A percentile compares a stretch with the other conserved stretches of the same genome.
Conservation (phyloP, 2,329 filamentous ascomycete species). For the Xylaria sp. region DNA sequence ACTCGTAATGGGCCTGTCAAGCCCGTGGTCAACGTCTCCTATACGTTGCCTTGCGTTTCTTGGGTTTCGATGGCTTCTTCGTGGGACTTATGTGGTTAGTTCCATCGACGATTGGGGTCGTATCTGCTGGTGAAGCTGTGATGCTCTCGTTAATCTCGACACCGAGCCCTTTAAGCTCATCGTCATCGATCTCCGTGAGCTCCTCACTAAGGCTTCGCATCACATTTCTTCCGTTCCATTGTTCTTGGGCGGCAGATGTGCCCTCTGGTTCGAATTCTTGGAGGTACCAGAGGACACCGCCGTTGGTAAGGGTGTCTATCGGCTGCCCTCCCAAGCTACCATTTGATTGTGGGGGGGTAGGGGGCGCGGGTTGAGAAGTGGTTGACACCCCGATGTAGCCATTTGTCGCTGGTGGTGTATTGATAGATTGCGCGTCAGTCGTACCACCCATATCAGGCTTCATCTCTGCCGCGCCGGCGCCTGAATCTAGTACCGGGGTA, state of each 20-base stretch:
- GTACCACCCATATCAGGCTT: constrained; percentile 37
- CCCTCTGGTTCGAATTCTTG: constrained; percentile 78
- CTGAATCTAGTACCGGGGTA: constrained; percentile 14
- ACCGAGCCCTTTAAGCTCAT: constrained; percentile 76
- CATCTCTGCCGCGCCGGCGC: constrained; percentile 30
- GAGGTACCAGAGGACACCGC: constrained; percentile 89
- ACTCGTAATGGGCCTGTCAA: background rate
- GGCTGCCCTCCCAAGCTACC: constrained; percentile 58
- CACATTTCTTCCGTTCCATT: constrained; percentile 74
- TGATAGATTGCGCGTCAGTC: constrained; percentile 42
- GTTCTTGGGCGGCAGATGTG: constrained; percentile 78
- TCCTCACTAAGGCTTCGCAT: constrained; percentile 77
- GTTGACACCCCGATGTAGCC: constrained; percentile 48
- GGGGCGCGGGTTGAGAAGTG: constrained; percentile 53
- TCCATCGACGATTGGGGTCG: constrained; percentile 31
- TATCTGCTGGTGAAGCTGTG: constrained; percentile 45
- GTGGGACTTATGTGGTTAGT: constrained; percentile 31
- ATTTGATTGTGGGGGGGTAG: constrained; percentile 71
- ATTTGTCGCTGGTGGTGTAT: constrained; percentile 56
- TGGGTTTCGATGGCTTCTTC: constrained; percentile 37
- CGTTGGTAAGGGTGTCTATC: constrained; percentile 64
- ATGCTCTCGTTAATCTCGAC: constrained; percentile 59
- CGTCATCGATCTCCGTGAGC: constrained; percentile 89
- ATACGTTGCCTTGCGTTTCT: constrained; percentile 38
- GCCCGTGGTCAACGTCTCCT: constrained; percentile 31